Evolutionary conservation across 2,329 filamentous ascomycete species (phyloP), one percentile per base, ranked within the genome.

Genomic region (Penicillium sp.): DNA sequence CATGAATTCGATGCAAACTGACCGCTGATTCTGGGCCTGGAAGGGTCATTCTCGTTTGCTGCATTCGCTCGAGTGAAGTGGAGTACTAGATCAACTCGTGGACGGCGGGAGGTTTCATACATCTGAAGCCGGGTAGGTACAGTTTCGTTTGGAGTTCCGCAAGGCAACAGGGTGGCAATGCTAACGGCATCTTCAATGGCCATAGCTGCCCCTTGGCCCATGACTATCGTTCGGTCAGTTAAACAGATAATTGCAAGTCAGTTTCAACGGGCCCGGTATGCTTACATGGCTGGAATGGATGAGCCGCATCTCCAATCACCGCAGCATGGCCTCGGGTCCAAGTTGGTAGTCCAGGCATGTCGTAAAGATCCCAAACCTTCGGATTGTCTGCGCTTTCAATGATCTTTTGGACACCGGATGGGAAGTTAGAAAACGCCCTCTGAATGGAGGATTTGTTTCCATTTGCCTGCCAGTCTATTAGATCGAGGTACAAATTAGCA

Each of bases 271-370:
- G 10, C 11, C 10, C 13, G 36, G 18, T 13, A 11, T 42, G 10
- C 54, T 48, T 48, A 68, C 65, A 66, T 43, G 85, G 86, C 0
- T 85, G 75, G 58, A 88, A 88, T 0, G 86, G 85, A 65, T 89
- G 87, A 0, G 85, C 86, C 0, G 86, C 83, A 64, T 89, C 86
- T 0, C 86, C 86, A 0, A 89, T 68, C 0, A 88, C 67, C 0
- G 79, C 83, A 9, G 86, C 67, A 9, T 73, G 77, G 0, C 72
- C 79, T 2, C 78, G 77, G 0, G 75, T 74, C 81, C 84, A 89
- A 0, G 71, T 76, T 0, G 79, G 76, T 10, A 89, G 70, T 1
- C 76, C 65, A 7, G 81, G 77, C 82, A 88, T 87, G 59, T 89
- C 86, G 6, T 83, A 71, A 2, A 88, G 64, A 31, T 77, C 77